Conservation (phyloP, 345 rosid species). For the Leavenworthia alabamica region DNA sequence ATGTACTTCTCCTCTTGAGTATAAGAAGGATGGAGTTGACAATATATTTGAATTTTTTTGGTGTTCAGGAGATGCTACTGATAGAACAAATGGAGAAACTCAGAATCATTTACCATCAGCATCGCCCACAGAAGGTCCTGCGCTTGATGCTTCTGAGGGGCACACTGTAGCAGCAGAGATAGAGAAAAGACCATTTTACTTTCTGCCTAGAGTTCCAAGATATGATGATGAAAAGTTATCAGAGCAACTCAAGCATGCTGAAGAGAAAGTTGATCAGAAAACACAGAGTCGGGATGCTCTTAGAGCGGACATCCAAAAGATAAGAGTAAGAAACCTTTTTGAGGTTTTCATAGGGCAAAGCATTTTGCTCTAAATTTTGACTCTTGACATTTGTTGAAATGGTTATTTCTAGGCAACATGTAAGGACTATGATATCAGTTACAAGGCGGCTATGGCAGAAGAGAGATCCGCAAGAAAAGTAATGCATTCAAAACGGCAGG, state of each 20-base stretch:
- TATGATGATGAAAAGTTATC: slow-evolving; percentile 44
- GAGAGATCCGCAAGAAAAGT: slow-evolving; percentile 54
- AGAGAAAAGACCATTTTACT: slow-evolving; percentile 48
- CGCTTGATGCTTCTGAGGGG: slow-evolving; percentile 35
- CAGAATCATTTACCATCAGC: neutral
- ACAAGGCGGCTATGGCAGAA: slow-evolving; percentile 45
- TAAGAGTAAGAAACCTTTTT: slow-evolving; percentile 39
- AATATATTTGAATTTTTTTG: slow-evolving; percentile 11
- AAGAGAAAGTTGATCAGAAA: slow-evolving; percentile 50
- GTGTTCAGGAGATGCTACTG: slow-evolving; percentile 18
- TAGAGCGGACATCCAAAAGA: slow-evolving; percentile 40
- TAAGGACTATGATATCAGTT: slow-evolving; percentile 34
- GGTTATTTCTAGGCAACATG: slow-evolving; percentile 39
- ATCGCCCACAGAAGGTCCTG: slow-evolving; percentile 11
- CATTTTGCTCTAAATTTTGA: slow-evolving; percentile 17
- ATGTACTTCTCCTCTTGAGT: slow-evolving; percentile 5
- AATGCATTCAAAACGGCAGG: slow-evolving; percentile 54
- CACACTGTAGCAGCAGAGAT: slow-evolving; percentile 33
- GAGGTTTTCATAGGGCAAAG: neutral
- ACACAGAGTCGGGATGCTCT: slow-evolving; percentile 58
- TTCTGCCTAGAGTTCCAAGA: slow-evolving; percentile 57
- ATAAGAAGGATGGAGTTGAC: slow-evolving; percentile 23
- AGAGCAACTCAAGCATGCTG: slow-evolving; percentile 51
- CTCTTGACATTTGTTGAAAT: slow-evolving; percentile 16
- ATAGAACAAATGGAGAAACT: neutral